These are phyloP conservation scores for Fusarium sp. DNA, from an alignment of 2,329 filamentous ascomycete genomes.

Conservation along the genomic window DNA sequence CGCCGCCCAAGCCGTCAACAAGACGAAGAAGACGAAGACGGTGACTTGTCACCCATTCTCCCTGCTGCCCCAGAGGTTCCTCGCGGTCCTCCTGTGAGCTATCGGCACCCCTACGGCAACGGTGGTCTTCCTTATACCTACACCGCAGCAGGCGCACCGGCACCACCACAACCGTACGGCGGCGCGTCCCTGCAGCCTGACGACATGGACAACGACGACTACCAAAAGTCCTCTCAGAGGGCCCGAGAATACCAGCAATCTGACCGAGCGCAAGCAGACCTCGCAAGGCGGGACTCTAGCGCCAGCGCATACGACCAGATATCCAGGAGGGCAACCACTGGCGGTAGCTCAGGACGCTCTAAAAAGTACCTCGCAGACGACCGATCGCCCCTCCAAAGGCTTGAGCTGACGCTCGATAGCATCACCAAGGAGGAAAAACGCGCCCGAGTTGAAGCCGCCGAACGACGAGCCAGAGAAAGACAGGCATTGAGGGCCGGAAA, in stretches of 20 bases:
- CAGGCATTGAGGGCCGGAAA: constrained; percentile 54
- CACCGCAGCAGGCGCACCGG: constrained; percentile 20
- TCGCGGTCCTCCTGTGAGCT: constrained; percentile 68
- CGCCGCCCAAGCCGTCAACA: constrained; percentile 49
- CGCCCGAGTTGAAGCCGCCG: constrained; percentile 84
- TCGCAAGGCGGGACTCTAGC: constrained; percentile 38
- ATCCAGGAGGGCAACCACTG: constrained; percentile 54
- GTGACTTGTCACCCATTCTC: constrained; percentile 52
- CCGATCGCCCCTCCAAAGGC: constrained; percentile 90
- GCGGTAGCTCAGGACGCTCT: constrained; percentile 56
- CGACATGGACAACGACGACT: constrained; percentile 44
- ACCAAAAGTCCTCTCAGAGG: constrained; percentile 37
- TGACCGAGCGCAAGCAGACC: constrained; percentile 36
- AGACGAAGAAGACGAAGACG: constrained; percentile 54
- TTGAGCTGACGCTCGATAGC: constrained; percentile 90
- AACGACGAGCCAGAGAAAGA: constrained; percentile 76
- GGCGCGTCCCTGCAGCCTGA: constrained; percentile 26
- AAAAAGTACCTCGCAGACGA: constrained; percentile 78
- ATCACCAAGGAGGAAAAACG: constrained; percentile 97
- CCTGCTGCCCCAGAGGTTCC: constrained; percentile 72
- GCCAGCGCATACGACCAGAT: constrained; percentile 39
- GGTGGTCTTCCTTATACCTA: constrained; percentile 42
- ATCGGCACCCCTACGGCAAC: constrained; percentile 59
- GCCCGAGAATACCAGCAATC: constrained; percentile 30
- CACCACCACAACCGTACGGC: constrained; percentile 18